Evolutionary conservation across 2,329 filamentous ascomycete species (phyloP).

Genomic region (Ceratocystis colombiana): DNA sequence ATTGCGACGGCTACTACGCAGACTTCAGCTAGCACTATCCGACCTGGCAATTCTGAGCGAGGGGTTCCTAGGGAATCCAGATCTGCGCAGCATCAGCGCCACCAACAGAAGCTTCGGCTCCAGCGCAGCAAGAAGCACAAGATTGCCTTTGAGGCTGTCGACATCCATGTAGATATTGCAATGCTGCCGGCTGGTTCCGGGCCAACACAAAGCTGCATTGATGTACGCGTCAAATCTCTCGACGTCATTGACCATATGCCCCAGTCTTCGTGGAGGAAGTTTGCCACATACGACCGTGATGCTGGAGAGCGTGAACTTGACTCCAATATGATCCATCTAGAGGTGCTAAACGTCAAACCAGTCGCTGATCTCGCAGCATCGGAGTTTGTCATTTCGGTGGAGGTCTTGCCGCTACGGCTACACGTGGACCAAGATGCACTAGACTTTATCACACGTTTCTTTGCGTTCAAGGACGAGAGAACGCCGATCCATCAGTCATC

Average conservation of each 20-base stretch:
- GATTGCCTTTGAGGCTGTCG: constrained; percentile 85
- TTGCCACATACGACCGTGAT: constrained; percentile 85
- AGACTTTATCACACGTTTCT: constrained; percentile 94
- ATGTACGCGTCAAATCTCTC: constrained; percentile 69
- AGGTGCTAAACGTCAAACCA: constrained; percentile 79
- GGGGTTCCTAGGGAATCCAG: constrained; percentile 46
- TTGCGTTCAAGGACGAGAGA: constrained; percentile 85
- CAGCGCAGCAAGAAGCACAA: constrained; percentile 84
- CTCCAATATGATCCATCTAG: constrained; percentile 80
- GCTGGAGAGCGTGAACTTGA: constrained; percentile 76
- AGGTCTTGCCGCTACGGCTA: constrained; percentile 71
- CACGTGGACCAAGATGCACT: constrained; percentile 96
- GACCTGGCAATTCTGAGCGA: constrained; percentile 36
- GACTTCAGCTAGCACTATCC: constrained; percentile 48
- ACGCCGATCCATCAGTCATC: constrained; percentile 46
- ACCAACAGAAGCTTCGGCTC: constrained; percentile 56
- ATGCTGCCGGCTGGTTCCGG: constrained; percentile 65
- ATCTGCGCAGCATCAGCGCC: constrained; percentile 36
- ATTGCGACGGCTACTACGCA: constrained; percentile 59
- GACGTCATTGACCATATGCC: constrained; percentile 92
- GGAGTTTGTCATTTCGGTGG: constrained; percentile 73
- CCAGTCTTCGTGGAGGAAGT: constrained; percentile 96
- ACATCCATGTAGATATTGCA: constrained; percentile 71
- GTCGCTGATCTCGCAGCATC: constrained; percentile 74
- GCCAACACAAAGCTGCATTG: constrained; percentile 79